These are phyloP conservation scores for Didymella sp. DNA, from an alignment of 2,329 filamentous ascomycete species.

Conservation along the genomic window DNA sequence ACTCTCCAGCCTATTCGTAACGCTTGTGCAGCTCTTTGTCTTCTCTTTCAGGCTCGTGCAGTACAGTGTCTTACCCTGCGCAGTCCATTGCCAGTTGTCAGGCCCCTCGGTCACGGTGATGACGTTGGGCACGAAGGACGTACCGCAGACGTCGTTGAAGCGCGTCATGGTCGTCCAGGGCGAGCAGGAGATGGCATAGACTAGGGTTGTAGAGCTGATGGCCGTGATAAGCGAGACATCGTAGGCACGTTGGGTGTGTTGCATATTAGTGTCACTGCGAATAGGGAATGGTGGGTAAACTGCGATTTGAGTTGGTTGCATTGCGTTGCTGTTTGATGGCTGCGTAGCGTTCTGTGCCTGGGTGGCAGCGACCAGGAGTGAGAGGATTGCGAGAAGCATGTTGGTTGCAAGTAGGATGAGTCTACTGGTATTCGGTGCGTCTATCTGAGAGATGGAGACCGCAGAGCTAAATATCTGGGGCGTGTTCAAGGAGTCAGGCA, in stretches of 20 bases:
- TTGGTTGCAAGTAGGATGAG: background rate
- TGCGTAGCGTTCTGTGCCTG: constrained; percentile 3
- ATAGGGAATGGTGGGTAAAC: constrained; percentile 23
- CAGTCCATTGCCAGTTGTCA: constrained; percentile 17
- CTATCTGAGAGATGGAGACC: background rate
- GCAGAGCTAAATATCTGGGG: background rate
- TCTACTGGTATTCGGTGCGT: background rate
- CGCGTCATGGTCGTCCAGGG: constrained; percentile 12
- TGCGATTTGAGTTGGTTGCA: constrained; percentile 1
- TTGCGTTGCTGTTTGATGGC: background rate
- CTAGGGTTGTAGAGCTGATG: constrained; percentile 14
- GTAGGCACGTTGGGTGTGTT: constrained; percentile 21
- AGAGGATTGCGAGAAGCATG: constrained; percentile 9
- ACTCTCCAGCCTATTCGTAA: constrained; percentile 2
- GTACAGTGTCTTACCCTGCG: constrained; percentile 5
- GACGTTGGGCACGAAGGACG: constrained; percentile 5
- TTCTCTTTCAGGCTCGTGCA: constrained; percentile 9
- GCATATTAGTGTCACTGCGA: constrained; percentile 14
- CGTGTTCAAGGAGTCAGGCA: background rate
- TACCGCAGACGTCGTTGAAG: constrained; percentile 18
- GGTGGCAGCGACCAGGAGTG: background rate
- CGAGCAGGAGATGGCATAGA: constrained; percentile 19
- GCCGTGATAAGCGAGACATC: constrained; percentile 19
- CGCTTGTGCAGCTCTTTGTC: constrained; percentile 18
- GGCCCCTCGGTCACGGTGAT: constrained; percentile 21